Evolutionary conservation across 371 early-diverging fungal species (phyloP).

Genomic region (Nematocida homosporus): DNA sequence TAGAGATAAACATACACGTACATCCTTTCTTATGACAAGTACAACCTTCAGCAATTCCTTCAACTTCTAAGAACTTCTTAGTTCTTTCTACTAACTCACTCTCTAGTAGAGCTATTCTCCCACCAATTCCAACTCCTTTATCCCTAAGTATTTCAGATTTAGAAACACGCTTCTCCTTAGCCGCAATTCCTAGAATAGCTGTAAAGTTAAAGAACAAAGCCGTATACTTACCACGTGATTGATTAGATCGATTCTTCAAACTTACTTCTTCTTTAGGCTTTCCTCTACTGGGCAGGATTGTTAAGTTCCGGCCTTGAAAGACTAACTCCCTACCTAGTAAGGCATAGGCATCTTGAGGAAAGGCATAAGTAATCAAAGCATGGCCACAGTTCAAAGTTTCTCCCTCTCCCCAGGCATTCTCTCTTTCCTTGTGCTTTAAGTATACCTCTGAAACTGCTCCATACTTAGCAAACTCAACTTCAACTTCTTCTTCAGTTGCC

Average conservation of each 20-base stretch:
- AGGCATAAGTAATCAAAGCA: slow-evolving; percentile 27
- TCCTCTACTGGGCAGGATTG: slow-evolving; percentile 53
- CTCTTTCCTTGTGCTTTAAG: slow-evolving; percentile 56
- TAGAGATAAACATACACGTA: slow-evolving; percentile 42
- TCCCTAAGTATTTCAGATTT: slow-evolving; percentile 61
- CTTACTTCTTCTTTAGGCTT: slow-evolving; percentile 9
- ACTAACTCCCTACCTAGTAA: slow-evolving; percentile 23
- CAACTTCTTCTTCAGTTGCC: slow-evolving; percentile 80
- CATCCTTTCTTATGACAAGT: slow-evolving; percentile 26
- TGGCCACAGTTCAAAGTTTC: slow-evolving; percentile 33
- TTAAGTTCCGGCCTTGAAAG: slow-evolving; percentile 56
- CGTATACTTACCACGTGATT: slow-evolving; percentile 59
- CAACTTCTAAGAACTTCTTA: slow-evolving; percentile 61
- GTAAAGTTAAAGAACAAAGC: slow-evolving; percentile 67
- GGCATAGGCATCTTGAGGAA: slow-evolving; percentile 36
- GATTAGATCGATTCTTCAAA: slow-evolving; percentile 27
- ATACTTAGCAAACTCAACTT: slow-evolving; percentile 83
- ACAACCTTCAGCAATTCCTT: slow-evolving; percentile 49
- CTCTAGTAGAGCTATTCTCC: slow-evolving; percentile 63
- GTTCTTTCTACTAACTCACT: slow-evolving; percentile 67
- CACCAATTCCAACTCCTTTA: slow-evolving; percentile 63
- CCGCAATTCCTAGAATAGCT: slow-evolving; percentile 61
- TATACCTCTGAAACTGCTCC: slow-evolving; percentile 39
- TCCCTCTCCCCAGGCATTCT: slow-evolving; percentile 54
- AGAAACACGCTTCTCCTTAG: slow-evolving; percentile 55